Conservation (phyloP, 768 basidiomycete genomes). For the Suillus fuscotomentosus region DNA sequence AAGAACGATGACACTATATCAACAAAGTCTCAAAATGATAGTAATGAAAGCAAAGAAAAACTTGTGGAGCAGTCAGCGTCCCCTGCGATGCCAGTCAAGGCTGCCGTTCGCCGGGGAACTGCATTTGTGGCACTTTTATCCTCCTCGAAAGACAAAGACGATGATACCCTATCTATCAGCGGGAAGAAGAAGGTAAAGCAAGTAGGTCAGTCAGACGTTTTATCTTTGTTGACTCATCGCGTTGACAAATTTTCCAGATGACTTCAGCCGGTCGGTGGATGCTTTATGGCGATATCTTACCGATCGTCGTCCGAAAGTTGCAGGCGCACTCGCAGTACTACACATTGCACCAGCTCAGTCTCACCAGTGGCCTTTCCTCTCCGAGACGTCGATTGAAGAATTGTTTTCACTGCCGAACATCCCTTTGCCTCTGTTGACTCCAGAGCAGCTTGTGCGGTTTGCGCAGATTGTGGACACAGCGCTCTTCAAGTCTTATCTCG, state of each 20-base stretch:
- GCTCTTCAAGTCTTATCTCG: constrained; percentile 88
- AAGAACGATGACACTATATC: constrained; percentile 26
- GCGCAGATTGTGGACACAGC: constrained; percentile 96
- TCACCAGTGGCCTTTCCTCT: constrained; percentile 65
- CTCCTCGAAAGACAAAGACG: constrained; percentile 48
- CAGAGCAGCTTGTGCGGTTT: constrained; percentile 82
- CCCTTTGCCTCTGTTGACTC: constrained; percentile 67
- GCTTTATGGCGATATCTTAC: constrained; percentile 85
- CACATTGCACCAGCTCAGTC: constrained; percentile 69
- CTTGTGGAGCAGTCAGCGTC: constrained; percentile 31
- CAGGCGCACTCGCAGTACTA: constrained; percentile 69
- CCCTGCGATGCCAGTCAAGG: constrained; percentile 43
- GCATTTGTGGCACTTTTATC: constrained; percentile 49
- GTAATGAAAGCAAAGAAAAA: constrained; percentile 24
- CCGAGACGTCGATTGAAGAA: constrained; percentile 69
- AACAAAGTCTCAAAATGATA: constrained; percentile 25
- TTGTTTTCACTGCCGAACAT: constrained; percentile 78
- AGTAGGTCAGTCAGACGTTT: constrained; percentile 29
- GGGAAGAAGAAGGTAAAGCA: constrained; percentile 33
- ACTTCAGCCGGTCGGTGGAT: constrained; percentile 74
- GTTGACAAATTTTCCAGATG: constrained; percentile 41
- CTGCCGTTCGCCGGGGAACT: constrained; percentile 39
- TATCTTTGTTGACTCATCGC: neutral
- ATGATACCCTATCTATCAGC: constrained; percentile 55
- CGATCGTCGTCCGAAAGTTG: constrained; percentile 86